Conservation (phyloP, 2,329 filamentous ascomycete genomes). For the Capronia americana region DNA sequence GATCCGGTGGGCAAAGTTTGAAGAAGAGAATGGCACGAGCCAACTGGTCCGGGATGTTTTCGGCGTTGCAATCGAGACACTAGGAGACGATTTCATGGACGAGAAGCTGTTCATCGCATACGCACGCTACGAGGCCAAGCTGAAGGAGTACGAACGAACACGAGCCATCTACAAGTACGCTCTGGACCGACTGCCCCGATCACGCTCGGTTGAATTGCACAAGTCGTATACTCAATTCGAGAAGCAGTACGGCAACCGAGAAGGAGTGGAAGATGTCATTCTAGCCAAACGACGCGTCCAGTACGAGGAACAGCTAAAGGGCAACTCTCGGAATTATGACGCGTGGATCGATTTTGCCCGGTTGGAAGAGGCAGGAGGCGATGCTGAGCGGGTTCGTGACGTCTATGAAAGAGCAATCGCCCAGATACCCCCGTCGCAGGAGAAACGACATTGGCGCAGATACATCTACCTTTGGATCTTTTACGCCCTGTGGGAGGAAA, state of each 20-base stretch:
- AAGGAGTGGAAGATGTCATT: constrained; percentile 94
- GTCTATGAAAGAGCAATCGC: constrained; percentile 96
- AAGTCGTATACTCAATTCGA: constrained; percentile 97
- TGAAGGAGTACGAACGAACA: constrained; percentile 93
- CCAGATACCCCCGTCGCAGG: constrained; percentile 90
- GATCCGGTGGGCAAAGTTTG: constrained; percentile 98
- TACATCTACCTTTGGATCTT: constrained; percentile 99
- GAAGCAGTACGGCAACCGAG: constrained; percentile 93
- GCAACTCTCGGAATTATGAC: constrained; percentile 96
- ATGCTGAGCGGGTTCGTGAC: constrained; percentile 83
- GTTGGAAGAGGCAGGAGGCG: constrained; percentile 83
- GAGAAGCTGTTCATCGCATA: constrained; percentile 96
- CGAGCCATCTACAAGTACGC: constrained; percentile 97
- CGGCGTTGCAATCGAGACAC: constrained; percentile 81
- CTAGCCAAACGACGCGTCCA: constrained; percentile 90
- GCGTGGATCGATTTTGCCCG: constrained; percentile 95
- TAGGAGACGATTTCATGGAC: constrained; percentile 95
- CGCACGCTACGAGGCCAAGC: constrained; percentile 89
- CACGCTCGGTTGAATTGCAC: constrained; percentile 82
- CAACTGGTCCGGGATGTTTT: constrained; percentile 93
- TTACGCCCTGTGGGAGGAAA: constrained; percentile 94
- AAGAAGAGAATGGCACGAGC: constrained; percentile 92
- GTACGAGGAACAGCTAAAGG: constrained; percentile 92
- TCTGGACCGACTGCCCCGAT: constrained; percentile 86
- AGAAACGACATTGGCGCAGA: constrained; percentile 95